Percentiles rank a stretch among this genome's conserved stretches.
These are phyloP conservation scores for Phytophthora chlamydospora DNA, from an alignment of 352 stramenopile genomes.

Conservation along the genomic window DNA sequence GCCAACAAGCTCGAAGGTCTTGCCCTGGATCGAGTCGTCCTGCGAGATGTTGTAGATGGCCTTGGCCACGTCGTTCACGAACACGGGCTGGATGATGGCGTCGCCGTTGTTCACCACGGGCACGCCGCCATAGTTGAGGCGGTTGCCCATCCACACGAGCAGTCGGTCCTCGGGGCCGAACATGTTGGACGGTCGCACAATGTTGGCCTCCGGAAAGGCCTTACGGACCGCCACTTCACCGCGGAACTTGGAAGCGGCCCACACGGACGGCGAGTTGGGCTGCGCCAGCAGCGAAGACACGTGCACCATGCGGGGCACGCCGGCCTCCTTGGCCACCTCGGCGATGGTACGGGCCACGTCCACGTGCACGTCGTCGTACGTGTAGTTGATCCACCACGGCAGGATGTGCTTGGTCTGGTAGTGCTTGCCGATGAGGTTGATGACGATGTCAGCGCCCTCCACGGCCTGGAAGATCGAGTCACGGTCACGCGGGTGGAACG, in stretches of 20 bases:
- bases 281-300: slow-evolving; percentile 82
- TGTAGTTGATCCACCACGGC: slow-evolving; percentile 95
- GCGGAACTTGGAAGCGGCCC: slow-evolving; percentile 87
- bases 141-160: slow-evolving; percentile 91
- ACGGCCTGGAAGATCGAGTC: slow-evolving; percentile 94
- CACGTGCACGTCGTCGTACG: slow-evolving; percentile 96
- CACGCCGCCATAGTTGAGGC: slow-evolving; percentile 75
- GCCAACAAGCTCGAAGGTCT: slow-evolving; percentile 96
- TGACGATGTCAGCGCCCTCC: slow-evolving; percentile 93
- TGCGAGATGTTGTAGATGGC: slow-evolving; percentile 83
- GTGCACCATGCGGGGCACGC: slow-evolving; percentile 81
- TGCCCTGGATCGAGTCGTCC: slow-evolving; percentile 88
- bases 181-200: slow-evolving; percentile 94
- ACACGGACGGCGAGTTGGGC: slow-evolving; percentile 84
- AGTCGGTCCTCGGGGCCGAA: slow-evolving; percentile 96
- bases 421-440: slow-evolving; percentile 98
- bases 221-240: slow-evolving; percentile 89
- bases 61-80: slow-evolving; percentile 84
- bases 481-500: slow-evolving; percentile 90
- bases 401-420: slow-evolving; percentile 97
- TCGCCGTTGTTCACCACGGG: slow-evolving; percentile 95
- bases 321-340: slow-evolving; percentile 79
- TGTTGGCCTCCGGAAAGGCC: slow-evolving; percentile 95
- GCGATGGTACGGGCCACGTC: slow-evolving; percentile 88
- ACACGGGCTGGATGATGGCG: slow-evolving; percentile 93